Percentiles rank a stretch among this genome's conserved stretches.
These are phyloP conservation scores for Musa balbisiana DNA, from an alignment of 202 grass and related monocot species.

Conservation along the genomic window DNA sequence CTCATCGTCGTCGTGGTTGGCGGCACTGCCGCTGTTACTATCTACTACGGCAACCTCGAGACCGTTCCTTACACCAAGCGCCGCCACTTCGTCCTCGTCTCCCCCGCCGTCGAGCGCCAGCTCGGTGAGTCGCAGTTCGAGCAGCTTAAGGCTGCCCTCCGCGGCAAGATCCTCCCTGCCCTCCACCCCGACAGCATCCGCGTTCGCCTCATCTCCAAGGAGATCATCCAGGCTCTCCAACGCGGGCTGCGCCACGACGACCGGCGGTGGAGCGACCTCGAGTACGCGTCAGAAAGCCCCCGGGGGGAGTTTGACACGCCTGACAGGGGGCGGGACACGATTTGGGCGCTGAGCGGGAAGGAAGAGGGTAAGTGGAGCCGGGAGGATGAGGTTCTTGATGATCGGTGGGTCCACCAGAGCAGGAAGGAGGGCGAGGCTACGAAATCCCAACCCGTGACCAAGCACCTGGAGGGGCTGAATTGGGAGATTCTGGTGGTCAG, in stretches of 20 bases:
- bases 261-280: constrained; percentile 27
- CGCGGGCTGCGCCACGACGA: constrained; percentile 38
- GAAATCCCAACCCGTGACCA: constrained; percentile 34
- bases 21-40: constrained; percentile 21
- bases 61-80: constrained; percentile 85
- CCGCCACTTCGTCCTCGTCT: constrained; percentile 56
- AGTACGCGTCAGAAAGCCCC: constrained; percentile 23
- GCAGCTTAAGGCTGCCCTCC: constrained; percentile 46
- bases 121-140: constrained; percentile 66
- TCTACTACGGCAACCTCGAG: constrained; percentile 92
- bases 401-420: constrained; percentile 65
- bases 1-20: constrained; percentile 30
- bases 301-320: constrained; percentile 18
- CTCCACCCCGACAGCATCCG: constrained; percentile 95
- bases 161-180: constrained; percentile 64
- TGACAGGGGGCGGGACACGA: constrained; percentile 5
- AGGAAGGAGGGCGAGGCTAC: constrained; percentile 38
- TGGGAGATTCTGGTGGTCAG: constrained; percentile 90
- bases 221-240: constrained; percentile 66
- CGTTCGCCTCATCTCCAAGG: constrained; percentile 65
- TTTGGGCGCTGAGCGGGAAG: constrained; percentile 20
- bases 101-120: constrained; percentile 56
- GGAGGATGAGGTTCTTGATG: constrained; percentile 81
- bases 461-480: constrained; percentile 66
- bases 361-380: constrained; percentile 28